Conservation (phyloP, 2,329 filamentous ascomycete genomes). For the Neopestalotiopsis clavispora region DNA sequence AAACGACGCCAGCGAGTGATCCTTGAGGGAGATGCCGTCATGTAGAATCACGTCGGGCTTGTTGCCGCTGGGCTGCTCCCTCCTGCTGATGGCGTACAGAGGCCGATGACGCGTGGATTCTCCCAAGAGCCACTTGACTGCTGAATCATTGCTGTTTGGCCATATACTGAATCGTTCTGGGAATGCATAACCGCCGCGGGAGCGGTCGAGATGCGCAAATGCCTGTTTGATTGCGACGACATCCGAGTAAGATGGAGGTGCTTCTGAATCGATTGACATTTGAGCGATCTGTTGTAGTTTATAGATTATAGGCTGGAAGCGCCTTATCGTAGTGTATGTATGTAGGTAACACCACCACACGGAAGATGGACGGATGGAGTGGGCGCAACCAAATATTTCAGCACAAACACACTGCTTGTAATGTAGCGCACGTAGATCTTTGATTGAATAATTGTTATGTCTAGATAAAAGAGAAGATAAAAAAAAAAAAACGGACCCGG, state of each 20-base stretch:
- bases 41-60: slow-evolving; percentile 14
- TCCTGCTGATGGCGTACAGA: slow-evolving; percentile 12
- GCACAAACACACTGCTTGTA: not conserved
- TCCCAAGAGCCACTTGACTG: slow-evolving; percentile 7
- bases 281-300: not conserved
- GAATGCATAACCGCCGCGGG: not conserved
- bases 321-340: not conserved
- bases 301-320: no score
- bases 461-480: not conserved
- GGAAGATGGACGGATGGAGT: no score
- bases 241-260: slow-evolving; percentile 2
- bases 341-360: no score
- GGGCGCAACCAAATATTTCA: not conserved
- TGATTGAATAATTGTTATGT: not conserved
- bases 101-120: not conserved
- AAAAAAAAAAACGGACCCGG: not conserved
- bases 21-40: slow-evolving; percentile 11
- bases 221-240: slow-evolving; percentile 4
- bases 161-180: slow-evolving; percentile 7
- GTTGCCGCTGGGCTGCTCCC: slow-evolving; percentile 13
- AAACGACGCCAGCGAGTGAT: slow-evolving; percentile 9
- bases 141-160: not conserved
- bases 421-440: not conserved
- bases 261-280: not conserved
- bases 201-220: not conserved